These are phyloP conservation scores for Hericium rajendrae DNA, from an alignment of 768 basidiomycete genomes.

Conservation along the genomic window DNA sequence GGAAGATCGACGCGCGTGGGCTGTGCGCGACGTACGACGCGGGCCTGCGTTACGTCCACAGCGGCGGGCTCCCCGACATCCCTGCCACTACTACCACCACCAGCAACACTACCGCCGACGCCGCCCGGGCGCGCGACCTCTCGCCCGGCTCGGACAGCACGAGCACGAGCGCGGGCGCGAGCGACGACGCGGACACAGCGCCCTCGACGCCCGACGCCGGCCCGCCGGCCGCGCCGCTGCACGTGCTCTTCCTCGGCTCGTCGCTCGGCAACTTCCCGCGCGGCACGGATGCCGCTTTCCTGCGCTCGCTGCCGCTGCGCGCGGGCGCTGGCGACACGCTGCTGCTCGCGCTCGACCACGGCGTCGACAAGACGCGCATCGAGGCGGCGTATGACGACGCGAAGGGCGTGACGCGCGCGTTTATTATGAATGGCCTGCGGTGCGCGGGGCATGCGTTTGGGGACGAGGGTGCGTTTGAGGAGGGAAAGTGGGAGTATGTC, in stretches of 20 bases:
- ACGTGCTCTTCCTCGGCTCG: constrained; percentile 87
- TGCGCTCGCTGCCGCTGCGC: constrained; percentile 69
- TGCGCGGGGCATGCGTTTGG: constrained; percentile 63
- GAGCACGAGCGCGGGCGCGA: constrained; percentile 11
- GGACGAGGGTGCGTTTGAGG: constrained; percentile 51
- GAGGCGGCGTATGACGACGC: constrained; percentile 84
- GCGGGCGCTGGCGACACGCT: constrained; percentile 72
- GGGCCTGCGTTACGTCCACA: constrained; percentile 69
- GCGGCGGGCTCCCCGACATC: constrained; percentile 39
- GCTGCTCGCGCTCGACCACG: constrained; percentile 85
- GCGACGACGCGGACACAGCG: constrained; percentile 18
- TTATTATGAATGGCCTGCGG: constrained; percentile 81
- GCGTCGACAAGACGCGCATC: constrained; percentile 58
- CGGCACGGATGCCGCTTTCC: constrained; percentile 58
- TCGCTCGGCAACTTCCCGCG: constrained; percentile 86
- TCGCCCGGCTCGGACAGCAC: constrained; percentile 33
- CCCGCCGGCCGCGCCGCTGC: constrained; percentile 40
- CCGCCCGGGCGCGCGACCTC: constrained; percentile 19
- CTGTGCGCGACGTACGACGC: constrained; percentile 89
- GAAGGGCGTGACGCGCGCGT: constrained; percentile 58
- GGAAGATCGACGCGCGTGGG: constrained; percentile 73
- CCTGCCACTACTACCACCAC: neutral
- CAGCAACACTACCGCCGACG: constrained; percentile 1
- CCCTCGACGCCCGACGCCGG: constrained; percentile 40
- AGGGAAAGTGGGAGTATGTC: constrained; percentile 69